These are phyloP conservation scores for Truncatella angustata DNA, from an alignment of 2,329 filamentous ascomycete species.

Conservation along the genomic window DNA sequence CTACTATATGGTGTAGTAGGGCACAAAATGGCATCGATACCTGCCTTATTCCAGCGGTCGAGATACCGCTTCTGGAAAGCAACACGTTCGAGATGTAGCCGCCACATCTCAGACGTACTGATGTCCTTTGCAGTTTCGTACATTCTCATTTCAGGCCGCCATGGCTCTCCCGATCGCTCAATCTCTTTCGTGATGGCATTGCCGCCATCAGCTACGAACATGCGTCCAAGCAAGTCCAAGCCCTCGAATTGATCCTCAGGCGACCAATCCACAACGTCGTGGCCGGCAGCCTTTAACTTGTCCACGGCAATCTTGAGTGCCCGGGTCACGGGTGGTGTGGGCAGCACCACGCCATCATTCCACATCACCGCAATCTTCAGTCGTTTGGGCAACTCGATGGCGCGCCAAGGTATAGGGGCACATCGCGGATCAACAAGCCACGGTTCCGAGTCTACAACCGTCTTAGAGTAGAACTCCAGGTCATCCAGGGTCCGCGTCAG, in stretches of 20 bases:
- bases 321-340: conserved; percentile 63
- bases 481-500: conserved; percentile 56
- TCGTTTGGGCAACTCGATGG: conserved; percentile 29
- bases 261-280: conserved; percentile 53
- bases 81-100: conserved; percentile 42
- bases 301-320: conserved; percentile 47
- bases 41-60: conserved; percentile 42
- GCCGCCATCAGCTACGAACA: conserved; percentile 50
- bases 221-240: conserved; percentile 34
- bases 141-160: conserved; percentile 24
- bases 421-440: conserved; percentile 59
- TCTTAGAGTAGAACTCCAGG: conserved; percentile 51
- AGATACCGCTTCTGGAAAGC: conserved; percentile 45
- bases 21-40: conserved; percentile 62
- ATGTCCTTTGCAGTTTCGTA: conserved; percentile 34
- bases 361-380: conserved; percentile 61
- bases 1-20: conserved; percentile 49
- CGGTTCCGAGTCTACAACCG: conserved; percentile 49
- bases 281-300: conserved; percentile 41
- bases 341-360: conserved; percentile 62
- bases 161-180: conserved; percentile 39
- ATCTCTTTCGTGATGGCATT: conserved; percentile 37
- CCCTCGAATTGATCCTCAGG: conserved; percentile 42
- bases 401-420: conserved; percentile 56
- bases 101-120: conserved; percentile 45